A percentile compares a stretch with the other conserved stretches of the same genome.
Evolutionary conservation across 2,329 filamentous ascomycete species (phyloP).

Genomic region (Penicillium psychrosexuale): DNA sequence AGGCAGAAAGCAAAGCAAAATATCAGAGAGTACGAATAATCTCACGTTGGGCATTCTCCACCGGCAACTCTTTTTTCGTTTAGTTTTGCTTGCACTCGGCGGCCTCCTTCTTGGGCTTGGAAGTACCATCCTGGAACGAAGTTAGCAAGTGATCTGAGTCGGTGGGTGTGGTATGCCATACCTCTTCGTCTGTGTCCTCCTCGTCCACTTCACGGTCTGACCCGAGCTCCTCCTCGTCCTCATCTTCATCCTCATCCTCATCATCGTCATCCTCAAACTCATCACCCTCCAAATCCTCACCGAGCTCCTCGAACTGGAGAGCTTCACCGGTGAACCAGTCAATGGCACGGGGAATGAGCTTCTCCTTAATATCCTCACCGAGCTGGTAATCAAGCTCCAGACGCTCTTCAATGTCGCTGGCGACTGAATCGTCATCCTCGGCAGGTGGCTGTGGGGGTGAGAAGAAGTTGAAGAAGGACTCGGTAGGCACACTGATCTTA

Average conservation of each 20-base stretch:
- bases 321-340: conserved; percentile 99
- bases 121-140: conserved; percentile 68
- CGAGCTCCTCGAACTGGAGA: conserved; percentile 90
- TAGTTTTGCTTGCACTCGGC: conserved; percentile 95
- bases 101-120: conserved; percentile 89
- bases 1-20: conserved; percentile 27
- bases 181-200: conserved; percentile 60
- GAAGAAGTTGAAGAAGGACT: conserved; percentile 99
- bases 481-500: conserved; percentile 97
- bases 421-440: conserved; percentile 66
- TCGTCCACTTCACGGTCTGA: conserved; percentile 56
- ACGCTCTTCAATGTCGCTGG: conserved; percentile 92
- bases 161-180: conserved; percentile 25
- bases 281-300: conserved; percentile 77
- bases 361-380: conserved; percentile 99
- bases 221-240: conserved; percentile 73
- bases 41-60: conserved; percentile 31
- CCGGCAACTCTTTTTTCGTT: conserved; percentile 41
- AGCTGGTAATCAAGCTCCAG: conserved; percentile 95
- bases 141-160: conserved; percentile 21
- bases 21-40: conserved; percentile 33
- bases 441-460: conserved; percentile 83
- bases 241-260: conserved; percentile 85
- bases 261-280: conserved; percentile 89
- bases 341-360: conserved; percentile 95